Base-by-base conservation (phyloP, 768 basidiomycete genomes). In the Suillus luteus region DNA sequence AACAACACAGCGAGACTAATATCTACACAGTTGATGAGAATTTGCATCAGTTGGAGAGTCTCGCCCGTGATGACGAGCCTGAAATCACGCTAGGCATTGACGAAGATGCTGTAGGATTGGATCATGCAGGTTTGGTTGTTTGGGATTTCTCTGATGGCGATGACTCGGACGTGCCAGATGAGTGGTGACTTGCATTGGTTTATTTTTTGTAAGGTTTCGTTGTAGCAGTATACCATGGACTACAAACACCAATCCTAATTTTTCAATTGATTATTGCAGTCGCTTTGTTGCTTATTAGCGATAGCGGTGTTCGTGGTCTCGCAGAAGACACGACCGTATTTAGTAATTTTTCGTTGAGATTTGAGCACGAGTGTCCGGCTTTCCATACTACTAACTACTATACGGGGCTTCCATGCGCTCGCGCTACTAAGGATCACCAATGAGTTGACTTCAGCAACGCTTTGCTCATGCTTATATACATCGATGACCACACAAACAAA, bases 21-120 rank as follows among this genome's bases (percentile, higher is more conserved):
- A 44, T 44, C n/a, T 44, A 44, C 10, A 9, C 8, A 44, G 44
- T 44, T 19, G 44, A 44, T 8, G 17, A 44, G 10, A 8, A 44
- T 44, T 44, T 44, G 44, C 10, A 44, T 44, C 44, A 44, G 44
- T 44, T 44, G n/a, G 44, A 44, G 44, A 44, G 44, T 44, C 44
- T 44, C 11, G 44, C 44, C n/a, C 10, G 9, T 44, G 44, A 44
- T n/a, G 44, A 44, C 10, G 10, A 44, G 10, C 44, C 44, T 44
- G 44, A 44, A 9, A 44, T 44, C n/a, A 44, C n/a, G 19, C 19
- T 44, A 10, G 44, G 44, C n/a, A 44, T 44, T n/a, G 44, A 44
- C n/a, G n/a, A 44, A 44, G 9, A 17, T n/a, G n/a, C 3, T n/a
- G 44, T 44, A 3, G 44, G 44, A 44, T 10, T 44, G 10, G 44